phyloP scores from a whole-genome alignment of 2,329 filamentous ascomycete genomes.

The Claviceps africana region DNA sequence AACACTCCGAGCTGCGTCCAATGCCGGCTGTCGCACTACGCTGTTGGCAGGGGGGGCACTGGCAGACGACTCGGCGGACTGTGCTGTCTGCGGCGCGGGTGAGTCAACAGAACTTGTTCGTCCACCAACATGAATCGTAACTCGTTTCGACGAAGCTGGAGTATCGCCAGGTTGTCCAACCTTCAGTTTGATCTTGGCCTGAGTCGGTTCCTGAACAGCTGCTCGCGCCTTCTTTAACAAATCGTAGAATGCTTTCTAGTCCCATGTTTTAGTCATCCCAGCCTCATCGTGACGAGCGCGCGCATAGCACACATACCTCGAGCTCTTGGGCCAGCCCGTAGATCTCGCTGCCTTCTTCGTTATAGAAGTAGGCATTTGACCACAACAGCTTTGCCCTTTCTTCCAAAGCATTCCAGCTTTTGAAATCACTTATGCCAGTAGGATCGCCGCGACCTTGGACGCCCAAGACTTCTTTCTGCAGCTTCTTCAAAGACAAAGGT shows the following conservation, averaged over 20 bases:
- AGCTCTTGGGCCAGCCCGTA: constrained; percentile 63
- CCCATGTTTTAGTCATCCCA: constrained; percentile 6
- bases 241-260: constrained; percentile 53
- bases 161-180: constrained; percentile 37
- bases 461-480: constrained; percentile 66
- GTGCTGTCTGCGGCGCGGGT: constrained; percentile 28
- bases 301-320: constrained; percentile 40
- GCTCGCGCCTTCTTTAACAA: constrained; percentile 59
- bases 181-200: constrained; percentile 71
- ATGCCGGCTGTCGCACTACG: constrained; percentile 9
- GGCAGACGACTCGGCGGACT: constrained; percentile 10
- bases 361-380: constrained; percentile 79
- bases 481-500: constrained; percentile 62
- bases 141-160: constrained; percentile 40
- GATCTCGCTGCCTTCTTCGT: constrained; percentile 82
- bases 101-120: constrained; percentile 41
- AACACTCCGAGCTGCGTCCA: constrained; percentile 28
- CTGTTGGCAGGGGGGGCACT: constrained; percentile 12
- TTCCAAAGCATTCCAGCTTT: constrained; percentile 70
- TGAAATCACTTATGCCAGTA: constrained; percentile 54
- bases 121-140: constrained; percentile 57
- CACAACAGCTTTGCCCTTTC: constrained; percentile 70
- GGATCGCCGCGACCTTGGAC: constrained; percentile 52
- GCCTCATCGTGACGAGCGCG: background rate
- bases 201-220: constrained; percentile 55